Percentiles rank a stretch among this genome's conserved stretches.
Evolutionary conservation across 176 grass and related monocot genomes (phyloP).

Genomic region (Eragrostis curvula): DNA sequence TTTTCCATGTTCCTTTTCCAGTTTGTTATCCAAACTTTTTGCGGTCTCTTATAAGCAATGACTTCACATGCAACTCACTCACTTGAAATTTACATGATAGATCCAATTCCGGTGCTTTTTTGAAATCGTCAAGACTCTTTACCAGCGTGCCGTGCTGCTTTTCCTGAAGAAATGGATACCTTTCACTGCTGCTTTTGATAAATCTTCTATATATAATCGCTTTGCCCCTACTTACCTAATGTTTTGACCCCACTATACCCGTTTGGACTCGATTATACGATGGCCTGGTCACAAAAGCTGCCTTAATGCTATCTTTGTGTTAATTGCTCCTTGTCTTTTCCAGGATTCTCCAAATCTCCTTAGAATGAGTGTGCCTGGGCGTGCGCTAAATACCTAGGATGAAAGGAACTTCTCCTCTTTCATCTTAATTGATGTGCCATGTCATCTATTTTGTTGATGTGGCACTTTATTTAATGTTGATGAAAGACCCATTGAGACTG

Average conservation of each 20-base stretch:
- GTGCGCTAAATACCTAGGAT: no score
- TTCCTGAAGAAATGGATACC: slow-evolving; percentile 31
- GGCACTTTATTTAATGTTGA: no score
- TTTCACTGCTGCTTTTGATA: slow-evolving; percentile 16
- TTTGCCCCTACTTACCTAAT: slow-evolving; percentile 32
- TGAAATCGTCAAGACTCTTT: slow-evolving; percentile 43
- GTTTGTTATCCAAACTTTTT: neutral
- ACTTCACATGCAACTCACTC: slow-evolving; percentile 30
- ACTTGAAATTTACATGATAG: neutral
- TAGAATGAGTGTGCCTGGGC: slow-evolving; percentile 1
- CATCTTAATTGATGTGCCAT: no score
- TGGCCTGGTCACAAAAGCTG: slow-evolving; percentile 6
- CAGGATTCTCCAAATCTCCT: slow-evolving; percentile 37
- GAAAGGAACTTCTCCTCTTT: no score
- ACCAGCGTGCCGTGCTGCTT: slow-evolving; percentile 38
- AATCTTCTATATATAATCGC: slow-evolving; percentile 9
- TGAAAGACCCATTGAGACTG: no score
- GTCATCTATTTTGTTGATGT: no score
- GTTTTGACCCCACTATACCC: slow-evolving; percentile 26
- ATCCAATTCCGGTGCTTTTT: slow-evolving; percentile 28
- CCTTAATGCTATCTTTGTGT: slow-evolving; percentile 4
- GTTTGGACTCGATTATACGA: slow-evolving; percentile 35
- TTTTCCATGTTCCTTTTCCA: neutral
- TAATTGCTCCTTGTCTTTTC: slow-evolving; percentile 25
- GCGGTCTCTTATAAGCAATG: slow-evolving; percentile 5